Evolutionary conservation across 148 eudicot species (phyloP).

Genomic region (Tetragonia tetragonoides): DNA sequence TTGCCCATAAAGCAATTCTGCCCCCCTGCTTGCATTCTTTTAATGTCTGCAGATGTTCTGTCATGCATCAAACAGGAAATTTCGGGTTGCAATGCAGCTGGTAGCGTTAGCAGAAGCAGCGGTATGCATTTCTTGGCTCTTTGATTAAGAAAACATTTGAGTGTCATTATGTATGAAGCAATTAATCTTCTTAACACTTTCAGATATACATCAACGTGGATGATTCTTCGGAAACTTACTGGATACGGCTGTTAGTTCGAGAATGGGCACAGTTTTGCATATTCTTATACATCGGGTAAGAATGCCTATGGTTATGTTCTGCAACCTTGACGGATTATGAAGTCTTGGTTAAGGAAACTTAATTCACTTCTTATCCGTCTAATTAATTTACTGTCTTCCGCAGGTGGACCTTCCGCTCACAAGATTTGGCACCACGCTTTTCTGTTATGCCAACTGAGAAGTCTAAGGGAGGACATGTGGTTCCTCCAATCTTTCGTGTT

Average conservation of each 20-base stretch:
- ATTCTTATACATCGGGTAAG: conserved; percentile 83
- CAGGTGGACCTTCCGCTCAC: conserved; percentile 95
- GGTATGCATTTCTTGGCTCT: conserved; percentile 31
- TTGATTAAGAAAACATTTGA: not conserved
- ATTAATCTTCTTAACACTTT: conserved; percentile 6
- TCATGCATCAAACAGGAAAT: conserved; percentile 56
- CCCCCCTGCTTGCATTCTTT: not conserved
- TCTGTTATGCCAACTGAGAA: conserved; percentile 78
- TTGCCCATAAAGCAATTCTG: not conserved
- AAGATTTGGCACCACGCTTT: conserved; percentile 74
- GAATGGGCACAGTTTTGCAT: conserved; percentile 90
- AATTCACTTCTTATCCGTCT: not conserved
- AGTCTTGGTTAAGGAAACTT: not conserved
- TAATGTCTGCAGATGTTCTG: not conserved
- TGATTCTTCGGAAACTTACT: conserved; percentile 62
- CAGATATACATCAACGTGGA: conserved; percentile 79
- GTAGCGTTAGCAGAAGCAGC: conserved; percentile 76
- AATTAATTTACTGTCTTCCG: not conserved
- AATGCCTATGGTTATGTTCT: not conserved
- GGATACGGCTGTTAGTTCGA: conserved; percentile 78
- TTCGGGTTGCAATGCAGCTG: conserved; percentile 78
- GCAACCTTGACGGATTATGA: not conserved
- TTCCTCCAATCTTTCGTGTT: conserved; percentile 85
- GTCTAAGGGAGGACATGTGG: conserved; percentile 39
- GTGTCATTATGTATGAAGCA: not conserved